Evolutionary conservation across 176 grass and related monocot genomes (phyloP).

Genomic region (Thinopyrum elongatum): DNA sequence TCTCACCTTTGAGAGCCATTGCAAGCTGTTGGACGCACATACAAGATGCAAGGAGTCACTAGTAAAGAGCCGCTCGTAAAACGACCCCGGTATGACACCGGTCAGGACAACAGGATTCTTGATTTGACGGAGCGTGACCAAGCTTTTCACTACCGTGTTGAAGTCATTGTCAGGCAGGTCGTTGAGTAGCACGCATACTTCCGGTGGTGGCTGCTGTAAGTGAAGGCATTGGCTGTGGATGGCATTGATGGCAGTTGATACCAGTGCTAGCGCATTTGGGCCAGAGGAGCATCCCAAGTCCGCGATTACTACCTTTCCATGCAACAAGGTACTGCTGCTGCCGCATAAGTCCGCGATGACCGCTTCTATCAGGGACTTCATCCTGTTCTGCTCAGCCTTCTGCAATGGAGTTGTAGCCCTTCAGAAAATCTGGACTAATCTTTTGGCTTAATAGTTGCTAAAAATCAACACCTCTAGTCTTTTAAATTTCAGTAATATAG

Average conservation of each 20-base stretch:
- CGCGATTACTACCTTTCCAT: background rate
- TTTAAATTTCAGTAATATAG: background rate
- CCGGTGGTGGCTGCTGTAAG: background rate
- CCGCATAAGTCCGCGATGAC: background rate
- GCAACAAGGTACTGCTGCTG: background rate
- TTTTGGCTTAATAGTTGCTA: too few species aligned
- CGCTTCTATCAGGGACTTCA: slow-evolving; percentile 24
- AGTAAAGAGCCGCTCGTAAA: slow-evolving; percentile 17
- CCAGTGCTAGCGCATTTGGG: slow-evolving; percentile 5
- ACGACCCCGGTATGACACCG: slow-evolving; percentile 14
- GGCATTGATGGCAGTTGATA: background rate
- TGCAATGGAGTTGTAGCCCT: background rate
- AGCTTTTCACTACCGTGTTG: background rate
- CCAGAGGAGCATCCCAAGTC: slow-evolving; percentile 27
- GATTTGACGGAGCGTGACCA: background rate
- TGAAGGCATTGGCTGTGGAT: background rate
- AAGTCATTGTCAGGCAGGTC: background rate
- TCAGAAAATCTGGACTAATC: background rate
- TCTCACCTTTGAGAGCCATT: slow-evolving; percentile 28
- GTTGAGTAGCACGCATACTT: background rate
- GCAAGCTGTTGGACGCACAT: background rate
- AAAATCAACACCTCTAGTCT: too few species aligned
- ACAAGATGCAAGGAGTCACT: background rate
- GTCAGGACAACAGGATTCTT: background rate
- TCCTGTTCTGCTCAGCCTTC: background rate